phyloP scores from a whole-genome alignment of 2,329 filamentous ascomycete species.

The Aspergillus aculeatus region DNA sequence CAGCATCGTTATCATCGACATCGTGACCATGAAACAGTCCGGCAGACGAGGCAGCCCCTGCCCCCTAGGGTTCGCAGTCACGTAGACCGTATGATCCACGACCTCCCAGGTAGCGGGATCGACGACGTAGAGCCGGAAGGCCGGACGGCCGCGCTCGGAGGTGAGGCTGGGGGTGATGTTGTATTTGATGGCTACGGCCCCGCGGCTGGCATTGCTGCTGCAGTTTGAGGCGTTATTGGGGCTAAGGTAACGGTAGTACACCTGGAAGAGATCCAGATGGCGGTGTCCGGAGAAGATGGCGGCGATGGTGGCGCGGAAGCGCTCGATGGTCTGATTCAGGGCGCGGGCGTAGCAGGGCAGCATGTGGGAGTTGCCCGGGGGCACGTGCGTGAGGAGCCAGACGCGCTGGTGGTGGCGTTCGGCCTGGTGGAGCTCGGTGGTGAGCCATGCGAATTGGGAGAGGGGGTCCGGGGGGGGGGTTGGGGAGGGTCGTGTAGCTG shows the following conservation, averaged over 20 bases:
- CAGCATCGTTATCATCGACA: too few relatives aligned
- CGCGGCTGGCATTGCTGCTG: too few relatives aligned
- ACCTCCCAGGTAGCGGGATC: constrained; percentile 20
- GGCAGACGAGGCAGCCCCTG: not conserved
- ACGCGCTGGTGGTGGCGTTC: constrained; percentile 54
- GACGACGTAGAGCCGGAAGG: constrained; percentile 60
- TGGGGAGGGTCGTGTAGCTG: constrained; percentile 53
- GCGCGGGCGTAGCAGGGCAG: constrained; percentile 55
- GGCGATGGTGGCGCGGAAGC: constrained; percentile 55
- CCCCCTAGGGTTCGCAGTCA: not conserved
- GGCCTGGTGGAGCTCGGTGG: constrained; percentile 53
- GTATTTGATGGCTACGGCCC: constrained; percentile 45
- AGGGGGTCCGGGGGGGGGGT: constrained; percentile 53
- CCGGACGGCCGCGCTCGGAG: constrained; percentile 55
- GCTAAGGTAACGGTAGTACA: constrained; percentile 47
- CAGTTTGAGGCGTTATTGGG: not conserved
- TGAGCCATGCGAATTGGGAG: constrained; percentile 55
- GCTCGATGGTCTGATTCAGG: constrained; percentile 54
- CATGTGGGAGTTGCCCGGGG: constrained; percentile 51
- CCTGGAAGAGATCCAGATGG: constrained; percentile 57
- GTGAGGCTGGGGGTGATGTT: constrained; percentile 56
- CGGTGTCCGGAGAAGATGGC: constrained; percentile 60
- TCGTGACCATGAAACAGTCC: not conserved
- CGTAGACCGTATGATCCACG: not conserved
- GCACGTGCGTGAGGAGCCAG: constrained; percentile 60